phyloP scores from a whole-genome alignment of 1,284 basidiomycete genomes.

The Pseudozyma pruni region DNA sequence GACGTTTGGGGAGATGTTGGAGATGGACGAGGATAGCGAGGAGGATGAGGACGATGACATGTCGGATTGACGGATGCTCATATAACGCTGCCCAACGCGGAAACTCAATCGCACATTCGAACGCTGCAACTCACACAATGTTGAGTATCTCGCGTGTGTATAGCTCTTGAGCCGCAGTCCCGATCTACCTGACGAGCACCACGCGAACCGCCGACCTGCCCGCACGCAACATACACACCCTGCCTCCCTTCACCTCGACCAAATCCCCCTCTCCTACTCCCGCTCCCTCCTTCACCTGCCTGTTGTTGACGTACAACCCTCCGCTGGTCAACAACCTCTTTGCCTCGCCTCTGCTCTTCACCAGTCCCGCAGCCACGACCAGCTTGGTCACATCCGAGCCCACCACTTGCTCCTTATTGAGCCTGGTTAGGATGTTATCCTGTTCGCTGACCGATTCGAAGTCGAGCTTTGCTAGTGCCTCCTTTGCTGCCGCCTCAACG shows the following conservation, averaged over 20 bases:
- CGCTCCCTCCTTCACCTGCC: background rate
- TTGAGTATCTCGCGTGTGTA: background rate
- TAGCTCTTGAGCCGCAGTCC: background rate
- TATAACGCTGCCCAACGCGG: too few species aligned
- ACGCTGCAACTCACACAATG: too few species aligned
- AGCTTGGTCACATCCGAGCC: constrained; percentile 9
- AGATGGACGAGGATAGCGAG: background rate
- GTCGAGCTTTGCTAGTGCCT: constrained; percentile 1
- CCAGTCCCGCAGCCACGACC: constrained; percentile 4
- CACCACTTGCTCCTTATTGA: constrained; percentile 5
- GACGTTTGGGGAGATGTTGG: constrained; percentile 24
- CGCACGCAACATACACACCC: constrained; percentile 17
- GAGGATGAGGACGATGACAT: constrained; percentile 17
- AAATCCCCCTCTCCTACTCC: constrained; percentile 5
- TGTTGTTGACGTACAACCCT: constrained; percentile 39
- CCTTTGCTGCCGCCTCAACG: constrained; percentile 68
- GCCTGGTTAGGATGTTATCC: background rate
- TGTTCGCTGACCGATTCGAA: background rate
- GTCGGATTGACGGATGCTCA: constrained; percentile 8
- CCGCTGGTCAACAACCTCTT: constrained; percentile 22
- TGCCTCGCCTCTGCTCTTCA: constrained; percentile 28
- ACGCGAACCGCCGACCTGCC: constrained; percentile 19
- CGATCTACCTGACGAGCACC: background rate
- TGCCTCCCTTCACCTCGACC: background rate
- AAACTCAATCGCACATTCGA: too few species aligned